Evolutionary conservation across 768 basidiomycete species (phyloP).

Genomic region (Suillus decipiens): DNA sequence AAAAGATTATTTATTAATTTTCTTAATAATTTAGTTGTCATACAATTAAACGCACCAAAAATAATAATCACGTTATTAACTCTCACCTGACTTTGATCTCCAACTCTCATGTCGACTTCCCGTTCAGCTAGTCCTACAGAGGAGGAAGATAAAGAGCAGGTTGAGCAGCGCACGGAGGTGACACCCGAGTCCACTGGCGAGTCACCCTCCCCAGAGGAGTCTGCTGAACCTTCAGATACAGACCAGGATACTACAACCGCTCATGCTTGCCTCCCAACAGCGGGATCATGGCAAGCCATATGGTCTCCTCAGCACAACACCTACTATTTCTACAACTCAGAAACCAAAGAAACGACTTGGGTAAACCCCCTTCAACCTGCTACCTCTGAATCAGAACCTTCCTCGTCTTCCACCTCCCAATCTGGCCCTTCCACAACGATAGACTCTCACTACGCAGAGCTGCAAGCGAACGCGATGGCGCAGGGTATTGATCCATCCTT

Average conservation of each 20-base stretch:
- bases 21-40: background rate
- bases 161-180: conserved; percentile 1
- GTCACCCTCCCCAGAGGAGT: conserved; percentile 10
- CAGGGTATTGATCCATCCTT: conserved; percentile 84
- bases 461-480: conserved; percentile 71
- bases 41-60: background rate
- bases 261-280: conserved; percentile 24
- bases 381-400: conserved; percentile 26
- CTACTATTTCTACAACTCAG: conserved; percentile 83
- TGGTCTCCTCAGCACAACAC: conserved; percentile 75
- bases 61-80: conserved; percentile 11
- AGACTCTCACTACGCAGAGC: conserved; percentile 45
- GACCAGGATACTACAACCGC: conserved; percentile 12
- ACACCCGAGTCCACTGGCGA: conserved; percentile 9
- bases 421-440: conserved; percentile 25
- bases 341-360: conserved; percentile 84
- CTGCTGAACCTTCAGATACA: conserved; percentile 11
- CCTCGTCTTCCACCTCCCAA: conserved; percentile 21
- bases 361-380: conserved; percentile 63
- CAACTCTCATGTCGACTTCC: conserved; percentile 10
- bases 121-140: conserved; percentile 19
- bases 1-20: background rate
- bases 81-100: conserved; percentile 4
- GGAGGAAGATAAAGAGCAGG: background rate
- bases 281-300: conserved; percentile 74